A percentile compares a stretch with the other conserved stretches of the same genome.
Evolutionary conservation across 192 early-diverging fungal species (phyloP).

Genomic region (Backusella sp.): DNA sequence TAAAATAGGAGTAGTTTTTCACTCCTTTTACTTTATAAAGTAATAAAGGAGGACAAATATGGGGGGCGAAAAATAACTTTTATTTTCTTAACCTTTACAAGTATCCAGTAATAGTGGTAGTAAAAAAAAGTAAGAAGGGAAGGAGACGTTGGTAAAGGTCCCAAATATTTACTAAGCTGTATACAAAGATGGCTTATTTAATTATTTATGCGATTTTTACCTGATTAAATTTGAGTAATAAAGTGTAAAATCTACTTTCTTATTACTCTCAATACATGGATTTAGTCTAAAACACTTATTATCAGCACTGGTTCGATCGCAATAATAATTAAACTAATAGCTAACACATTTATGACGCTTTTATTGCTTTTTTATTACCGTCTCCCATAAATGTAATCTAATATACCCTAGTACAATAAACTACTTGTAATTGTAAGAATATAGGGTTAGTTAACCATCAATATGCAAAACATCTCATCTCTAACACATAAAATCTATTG

Average conservation of each 20-base stretch:
- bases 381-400: not conserved
- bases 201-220: not conserved
- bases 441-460: not conserved
- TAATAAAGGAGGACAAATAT: slow-evolving; percentile 1
- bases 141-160: not conserved
- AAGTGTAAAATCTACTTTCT: not conserved
- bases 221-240: not conserved
- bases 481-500: not conserved
- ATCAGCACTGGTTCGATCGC: not conserved
- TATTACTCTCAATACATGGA: not conserved
- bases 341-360: not conserved
- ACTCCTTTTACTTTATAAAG: slow-evolving; percentile 5
- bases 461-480: not conserved
- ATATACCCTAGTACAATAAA: not conserved
- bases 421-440: no score
- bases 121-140: not conserved
- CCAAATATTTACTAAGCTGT: not conserved
- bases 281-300: not conserved
- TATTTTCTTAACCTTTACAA: not conserved
- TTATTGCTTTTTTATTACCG: not conserved
- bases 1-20: not conserved
- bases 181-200: not conserved
- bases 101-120: not conserved
- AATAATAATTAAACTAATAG: not conserved
- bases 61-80: not conserved